phyloP scores from a whole-genome alignment of 352 stramenopile genomes.

The Phytophthora chlamydospora region DNA sequence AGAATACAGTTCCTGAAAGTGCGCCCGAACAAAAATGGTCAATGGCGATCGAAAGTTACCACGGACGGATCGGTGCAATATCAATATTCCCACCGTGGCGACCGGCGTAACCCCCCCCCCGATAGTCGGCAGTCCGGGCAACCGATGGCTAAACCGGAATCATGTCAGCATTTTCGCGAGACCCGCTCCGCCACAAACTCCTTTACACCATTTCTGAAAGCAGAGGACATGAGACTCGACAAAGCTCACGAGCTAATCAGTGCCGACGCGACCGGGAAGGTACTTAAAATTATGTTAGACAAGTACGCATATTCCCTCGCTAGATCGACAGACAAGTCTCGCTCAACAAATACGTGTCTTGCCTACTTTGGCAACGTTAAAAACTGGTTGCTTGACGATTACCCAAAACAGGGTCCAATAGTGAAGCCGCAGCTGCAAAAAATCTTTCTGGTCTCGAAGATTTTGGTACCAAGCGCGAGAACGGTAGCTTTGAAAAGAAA shows the following conservation, averaged over 20 bases:
- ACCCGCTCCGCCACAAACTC: too few species aligned
- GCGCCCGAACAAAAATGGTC: too few species aligned
- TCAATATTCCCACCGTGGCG: too few species aligned
- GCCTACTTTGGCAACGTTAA: too few species aligned
- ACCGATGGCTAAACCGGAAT: too few species aligned
- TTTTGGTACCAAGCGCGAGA: conserved; percentile 2
- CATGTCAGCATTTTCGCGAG: too few species aligned
- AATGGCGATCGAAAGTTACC: too few species aligned
- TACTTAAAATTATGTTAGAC: conserved; percentile 1
- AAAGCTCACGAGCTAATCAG: background rate
- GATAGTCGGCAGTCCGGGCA: too few species aligned
- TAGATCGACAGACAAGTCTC: too few species aligned
- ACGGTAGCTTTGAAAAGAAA: background rate
- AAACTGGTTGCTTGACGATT: background rate
- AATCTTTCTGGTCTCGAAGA: conserved; percentile 6
- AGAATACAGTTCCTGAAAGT: background rate
- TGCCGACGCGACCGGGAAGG: background rate
- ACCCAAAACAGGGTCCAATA: background rate
- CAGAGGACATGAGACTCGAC: background rate
- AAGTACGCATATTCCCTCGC: conserved; percentile 1
- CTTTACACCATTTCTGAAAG: background rate
- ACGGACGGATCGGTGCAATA: too few species aligned
- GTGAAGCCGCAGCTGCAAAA: conserved; percentile 8
- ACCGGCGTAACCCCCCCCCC: too few species aligned
- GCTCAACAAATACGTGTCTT: too few species aligned